Evolutionary conservation across 345 rosid genomes (phyloP).

Genomic region (Acer negundo): DNA sequence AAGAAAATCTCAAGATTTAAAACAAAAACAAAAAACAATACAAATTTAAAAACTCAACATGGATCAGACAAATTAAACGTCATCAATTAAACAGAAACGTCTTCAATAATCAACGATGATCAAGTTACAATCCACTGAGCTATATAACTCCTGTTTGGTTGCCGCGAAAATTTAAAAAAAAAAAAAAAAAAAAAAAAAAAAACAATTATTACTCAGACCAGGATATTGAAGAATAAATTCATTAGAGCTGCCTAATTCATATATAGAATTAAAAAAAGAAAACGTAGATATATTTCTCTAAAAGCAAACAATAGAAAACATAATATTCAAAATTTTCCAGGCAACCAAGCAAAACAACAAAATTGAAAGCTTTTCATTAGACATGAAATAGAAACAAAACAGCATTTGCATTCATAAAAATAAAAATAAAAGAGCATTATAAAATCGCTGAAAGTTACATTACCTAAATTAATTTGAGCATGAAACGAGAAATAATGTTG

Average conservation of each 20-base stretch:
- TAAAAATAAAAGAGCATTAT: neutral
- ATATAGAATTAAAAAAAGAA: neutral
- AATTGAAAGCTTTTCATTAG: neutral
- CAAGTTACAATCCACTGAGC: neutral
- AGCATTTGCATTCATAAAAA: neutral
- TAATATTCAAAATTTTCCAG: neutral
- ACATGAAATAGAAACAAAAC: neutral
- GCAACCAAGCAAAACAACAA: slow-evolving; percentile 18
- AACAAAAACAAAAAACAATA: slow-evolving; percentile 6
- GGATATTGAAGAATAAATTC: slow-evolving; percentile 1
- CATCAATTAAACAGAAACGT: neutral
- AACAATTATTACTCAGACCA: neutral
- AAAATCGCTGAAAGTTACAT: neutral
- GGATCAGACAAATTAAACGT: neutral
- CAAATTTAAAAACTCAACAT: slow-evolving; percentile 2
- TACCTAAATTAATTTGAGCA: neutral
- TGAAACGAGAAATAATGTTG: neutral
- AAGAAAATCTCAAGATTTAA: neutral
- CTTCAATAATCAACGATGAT: neutral
- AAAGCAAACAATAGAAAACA: neutral
- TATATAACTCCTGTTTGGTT: neutral
- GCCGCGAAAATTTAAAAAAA: slow-evolving; percentile 4
- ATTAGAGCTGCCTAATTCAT: neutral
- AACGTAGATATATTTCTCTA: neutral
- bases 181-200: too few relatives aligned